Conservation (phyloP, 1,284 basidiomycete species). For the Ceratobasidium sp. region DNA sequence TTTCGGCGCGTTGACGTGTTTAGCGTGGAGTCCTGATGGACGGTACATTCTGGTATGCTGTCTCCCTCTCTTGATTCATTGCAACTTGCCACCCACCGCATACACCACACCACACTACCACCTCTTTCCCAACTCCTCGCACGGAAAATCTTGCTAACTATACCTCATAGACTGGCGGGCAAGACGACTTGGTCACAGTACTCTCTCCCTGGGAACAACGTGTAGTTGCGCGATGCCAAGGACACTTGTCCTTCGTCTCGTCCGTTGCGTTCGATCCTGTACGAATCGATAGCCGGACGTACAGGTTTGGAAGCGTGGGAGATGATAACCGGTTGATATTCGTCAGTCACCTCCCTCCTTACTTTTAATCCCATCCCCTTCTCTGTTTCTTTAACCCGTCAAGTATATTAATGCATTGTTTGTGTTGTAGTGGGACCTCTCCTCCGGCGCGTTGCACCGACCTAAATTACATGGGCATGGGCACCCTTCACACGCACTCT, state of each 20-base stretch:
- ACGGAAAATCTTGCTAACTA: too few species aligned
- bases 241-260: conserved; percentile 94
- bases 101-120: background rate
- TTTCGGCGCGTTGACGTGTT: conserved; percentile 88
- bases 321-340: conserved; percentile 94
- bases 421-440: conserved; percentile 99
- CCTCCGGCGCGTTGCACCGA: conserved; percentile 77
- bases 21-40: conserved; percentile 95
- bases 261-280: conserved; percentile 89
- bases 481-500: conserved; percentile 76
- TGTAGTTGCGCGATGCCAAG: conserved; percentile 95
- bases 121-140: background rate
- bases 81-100: background rate
- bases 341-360: conserved; percentile 57
- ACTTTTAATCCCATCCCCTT: conserved; percentile 11
- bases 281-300: conserved; percentile 85
- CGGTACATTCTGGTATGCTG: conserved; percentile 84
- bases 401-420: conserved; percentile 29
- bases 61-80: background rate
- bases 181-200: conserved; percentile 95
- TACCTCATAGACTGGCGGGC: conserved; percentile 71
- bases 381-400: background rate
- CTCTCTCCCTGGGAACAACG: conserved; percentile 92
- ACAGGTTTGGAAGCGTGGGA: conserved; percentile 87
- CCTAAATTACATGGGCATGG: conserved; percentile 72